Percentiles rank a stretch among this genome's conserved stretches.
These are phyloP conservation scores for Populus davidiana DNA, from an alignment of 345 rosid species.

Conservation along the genomic window DNA sequence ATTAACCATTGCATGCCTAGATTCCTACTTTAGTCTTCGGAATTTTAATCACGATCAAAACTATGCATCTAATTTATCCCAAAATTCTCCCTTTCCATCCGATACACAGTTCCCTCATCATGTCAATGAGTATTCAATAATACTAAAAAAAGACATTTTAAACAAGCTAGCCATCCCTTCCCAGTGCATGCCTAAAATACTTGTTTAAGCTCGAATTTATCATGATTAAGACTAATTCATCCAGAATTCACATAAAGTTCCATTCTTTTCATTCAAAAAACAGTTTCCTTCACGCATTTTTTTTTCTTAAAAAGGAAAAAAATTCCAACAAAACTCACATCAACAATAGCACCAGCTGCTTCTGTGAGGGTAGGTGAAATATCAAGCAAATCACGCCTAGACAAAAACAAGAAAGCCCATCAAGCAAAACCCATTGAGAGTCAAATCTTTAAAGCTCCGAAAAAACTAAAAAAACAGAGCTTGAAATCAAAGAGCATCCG, in stretches of 20 bases:
- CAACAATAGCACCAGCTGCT: constrained; percentile 97
- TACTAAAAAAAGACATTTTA: too few species aligned
- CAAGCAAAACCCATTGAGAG: neutral
- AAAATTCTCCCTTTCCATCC: neutral
- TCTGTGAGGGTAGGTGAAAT: constrained; percentile 84
- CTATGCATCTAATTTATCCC: neutral
- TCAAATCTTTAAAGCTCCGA: neutral
- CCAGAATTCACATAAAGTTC: neutral
- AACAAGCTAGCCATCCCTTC: neutral
- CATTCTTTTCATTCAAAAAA: neutral
- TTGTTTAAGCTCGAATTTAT: too few species aligned
- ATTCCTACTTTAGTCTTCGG: neutral
- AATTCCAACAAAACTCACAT: constrained; percentile 42
- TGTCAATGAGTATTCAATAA: neutral
- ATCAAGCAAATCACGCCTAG: constrained; percentile 87
- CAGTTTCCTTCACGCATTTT: neutral
- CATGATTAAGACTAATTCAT: constrained; percentile 4
- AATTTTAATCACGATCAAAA: neutral
- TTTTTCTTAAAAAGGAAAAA: constrained; percentile 6
- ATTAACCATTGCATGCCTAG: neutral
- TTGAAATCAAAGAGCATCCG: neutral
- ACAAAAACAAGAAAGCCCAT: neutral
- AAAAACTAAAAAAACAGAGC: neutral
- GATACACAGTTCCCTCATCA: neutral
- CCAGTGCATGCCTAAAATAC: neutral